Percentiles rank a stretch among this genome's conserved stretches.
Evolutionary conservation across 2,329 filamentous ascomycete species (phyloP).

Genomic region (Aspergillus transmontanensis): DNA sequence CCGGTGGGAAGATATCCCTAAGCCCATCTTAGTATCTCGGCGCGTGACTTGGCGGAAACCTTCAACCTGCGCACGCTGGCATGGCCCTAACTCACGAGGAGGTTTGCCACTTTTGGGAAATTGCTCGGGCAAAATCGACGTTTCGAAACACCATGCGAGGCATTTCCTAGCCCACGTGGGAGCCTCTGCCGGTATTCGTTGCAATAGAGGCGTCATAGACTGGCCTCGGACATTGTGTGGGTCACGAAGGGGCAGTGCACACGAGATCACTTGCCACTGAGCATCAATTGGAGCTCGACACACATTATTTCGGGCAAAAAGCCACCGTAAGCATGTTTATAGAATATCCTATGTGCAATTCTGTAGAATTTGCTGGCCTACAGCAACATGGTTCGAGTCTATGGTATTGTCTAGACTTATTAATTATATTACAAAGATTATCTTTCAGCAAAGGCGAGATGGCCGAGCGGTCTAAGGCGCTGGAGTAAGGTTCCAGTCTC

Average conservation of each 20-base stretch:
- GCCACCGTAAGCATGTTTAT: background rate
- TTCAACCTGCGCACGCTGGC: background rate
- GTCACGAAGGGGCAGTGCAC: background rate
- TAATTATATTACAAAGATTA: accelerated
- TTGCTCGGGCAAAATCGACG: background rate
- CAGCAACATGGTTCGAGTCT: accelerated
- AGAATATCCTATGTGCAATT: background rate
- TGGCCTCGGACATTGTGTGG: background rate
- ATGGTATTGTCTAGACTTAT: background rate
- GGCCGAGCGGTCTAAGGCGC: background rate
- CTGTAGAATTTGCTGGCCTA: background rate
- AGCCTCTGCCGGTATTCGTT: background rate
- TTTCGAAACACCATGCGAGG: background rate
- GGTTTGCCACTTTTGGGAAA: background rate
- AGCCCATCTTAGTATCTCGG: background rate
- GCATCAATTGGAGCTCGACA: background rate
- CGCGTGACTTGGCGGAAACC: slow-evolving; percentile 3
- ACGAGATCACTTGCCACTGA: background rate
- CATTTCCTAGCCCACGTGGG: background rate
- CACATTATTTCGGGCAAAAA: background rate
- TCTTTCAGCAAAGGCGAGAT: background rate
- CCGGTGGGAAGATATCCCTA: background rate
- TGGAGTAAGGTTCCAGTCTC: slow-evolving; percentile 1
- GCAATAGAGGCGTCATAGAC: background rate
- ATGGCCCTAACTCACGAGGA: background rate